Percentiles rank a stretch among this genome's conserved stretches.
Conservation (phyloP, 345 rosid genomes). For the Bruguiera gymnorhiza region DNA sequence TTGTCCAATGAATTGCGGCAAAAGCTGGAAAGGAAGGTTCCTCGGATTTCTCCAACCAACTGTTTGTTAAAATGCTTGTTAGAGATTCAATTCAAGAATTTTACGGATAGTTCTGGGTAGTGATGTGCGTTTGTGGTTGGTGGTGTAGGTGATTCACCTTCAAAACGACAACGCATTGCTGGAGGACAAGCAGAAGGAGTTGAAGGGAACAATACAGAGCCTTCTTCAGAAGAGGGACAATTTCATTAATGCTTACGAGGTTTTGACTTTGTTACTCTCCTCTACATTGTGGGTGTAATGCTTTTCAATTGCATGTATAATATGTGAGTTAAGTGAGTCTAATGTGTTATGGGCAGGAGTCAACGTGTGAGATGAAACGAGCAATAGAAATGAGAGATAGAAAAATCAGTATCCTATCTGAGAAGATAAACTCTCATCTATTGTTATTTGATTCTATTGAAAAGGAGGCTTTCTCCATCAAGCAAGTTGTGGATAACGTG, state of each 20-base stretch:
- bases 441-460: conserved; percentile 71
- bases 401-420: conserved; percentile 41
- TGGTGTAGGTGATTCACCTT: conserved; percentile 56
- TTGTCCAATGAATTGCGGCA: conserved; percentile 47
- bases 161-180: conserved; percentile 61
- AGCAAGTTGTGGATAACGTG: conserved; percentile 53
- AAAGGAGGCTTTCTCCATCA: conserved; percentile 63
- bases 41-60: conserved; percentile 9
- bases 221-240: conserved; percentile 65
- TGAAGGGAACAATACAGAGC: conserved; percentile 50
- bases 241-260: conserved; percentile 64
- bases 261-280: conserved; percentile 12
- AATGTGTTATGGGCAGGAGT: conserved; percentile 49
- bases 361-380: conserved; percentile 63
- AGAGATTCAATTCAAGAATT: background rate
- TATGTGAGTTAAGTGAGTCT: background rate
- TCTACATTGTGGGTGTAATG: background rate
- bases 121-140: background rate
- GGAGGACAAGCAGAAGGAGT: conserved; percentile 58
- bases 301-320: background rate
- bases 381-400: conserved; percentile 55
- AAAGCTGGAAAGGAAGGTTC: conserved; percentile 64
- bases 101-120: background rate
- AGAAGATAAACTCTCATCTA: conserved; percentile 64
- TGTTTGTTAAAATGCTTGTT: conserved; percentile 28